Conservation (phyloP, 176 grass and related monocot genomes). For the Avena sativa region DNA sequence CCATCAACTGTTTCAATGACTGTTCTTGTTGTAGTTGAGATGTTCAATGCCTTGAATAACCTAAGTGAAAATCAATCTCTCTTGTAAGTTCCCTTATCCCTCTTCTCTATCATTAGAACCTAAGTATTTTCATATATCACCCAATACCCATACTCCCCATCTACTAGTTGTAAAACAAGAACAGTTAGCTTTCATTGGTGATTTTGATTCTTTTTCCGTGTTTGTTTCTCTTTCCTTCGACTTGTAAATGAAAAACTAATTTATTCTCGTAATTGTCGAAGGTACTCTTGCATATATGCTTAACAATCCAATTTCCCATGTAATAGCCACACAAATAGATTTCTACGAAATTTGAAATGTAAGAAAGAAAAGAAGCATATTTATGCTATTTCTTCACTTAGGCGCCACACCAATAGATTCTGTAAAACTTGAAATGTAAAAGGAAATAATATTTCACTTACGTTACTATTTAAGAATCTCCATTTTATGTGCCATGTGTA, state of each 20-base stretch:
- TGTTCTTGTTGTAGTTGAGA: conserved; percentile 97
- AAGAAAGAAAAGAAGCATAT: not conserved
- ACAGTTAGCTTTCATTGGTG: not conserved
- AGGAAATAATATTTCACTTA: not conserved
- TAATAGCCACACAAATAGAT: not conserved
- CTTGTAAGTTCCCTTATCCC: conserved; percentile 63
- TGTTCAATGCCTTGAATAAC: conserved; percentile 99
- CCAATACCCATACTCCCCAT: not conserved
- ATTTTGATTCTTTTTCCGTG: not conserved
- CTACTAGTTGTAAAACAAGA: not conserved
- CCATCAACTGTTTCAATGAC: conserved; percentile 99
- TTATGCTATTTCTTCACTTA: conserved; percentile 2
- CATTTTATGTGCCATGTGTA: conserved; percentile 3
- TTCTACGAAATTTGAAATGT: not conserved
- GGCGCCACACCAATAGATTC: not conserved
- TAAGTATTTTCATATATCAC: not conserved
- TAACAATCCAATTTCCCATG: conserved; percentile 8
- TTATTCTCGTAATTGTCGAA: conserved; percentile 19
- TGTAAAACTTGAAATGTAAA: not conserved
- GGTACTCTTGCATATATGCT: not conserved
- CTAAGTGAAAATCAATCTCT: conserved; percentile 99
- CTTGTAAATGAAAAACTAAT: conserved; percentile 12
- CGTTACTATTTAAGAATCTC: not conserved
- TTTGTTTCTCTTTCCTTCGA: not conserved
- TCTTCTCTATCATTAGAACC: conserved; percentile 1